These are phyloP conservation scores for Biancaea sappan DNA, from an alignment of 306 rosid genomes.

Conservation along the genomic window DNA sequence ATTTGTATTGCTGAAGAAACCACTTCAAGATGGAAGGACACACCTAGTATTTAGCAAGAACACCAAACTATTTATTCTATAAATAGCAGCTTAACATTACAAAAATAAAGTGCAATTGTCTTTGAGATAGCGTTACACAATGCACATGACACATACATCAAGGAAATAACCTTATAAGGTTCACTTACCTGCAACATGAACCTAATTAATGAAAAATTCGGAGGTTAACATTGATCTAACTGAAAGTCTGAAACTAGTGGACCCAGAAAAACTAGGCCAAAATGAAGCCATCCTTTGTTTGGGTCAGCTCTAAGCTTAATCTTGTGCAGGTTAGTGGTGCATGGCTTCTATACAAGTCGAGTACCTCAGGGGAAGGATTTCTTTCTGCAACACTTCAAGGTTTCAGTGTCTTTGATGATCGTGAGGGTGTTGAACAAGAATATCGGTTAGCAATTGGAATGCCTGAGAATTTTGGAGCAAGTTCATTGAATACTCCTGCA, in stretches of 20 bases:
- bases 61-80: background rate
- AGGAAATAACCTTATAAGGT: background rate
- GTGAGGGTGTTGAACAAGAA: slow-evolving; percentile 83
- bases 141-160: background rate
- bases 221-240: background rate
- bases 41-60: background rate
- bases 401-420: slow-evolving; percentile 86
- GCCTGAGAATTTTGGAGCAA: slow-evolving; percentile 56
- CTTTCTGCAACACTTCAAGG: slow-evolving; percentile 90
- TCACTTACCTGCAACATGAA: background rate
- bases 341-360: slow-evolving; percentile 90
- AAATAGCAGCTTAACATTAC: background rate
- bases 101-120: background rate
- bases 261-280: background rate
- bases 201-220: background rate
- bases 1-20: background rate
- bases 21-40: background rate
- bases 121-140: background rate
- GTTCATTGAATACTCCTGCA: slow-evolving; percentile 38
- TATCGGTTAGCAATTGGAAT: slow-evolving; percentile 91
- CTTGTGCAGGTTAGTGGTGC: slow-evolving; percentile 72
- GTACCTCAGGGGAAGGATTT: slow-evolving; percentile 71
- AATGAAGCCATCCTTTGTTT: background rate
- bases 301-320: slow-evolving; percentile 27
- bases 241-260: background rate